A percentile compares a stretch with the other conserved stretches of the same genome.
These are phyloP conservation scores for Aureobasidium sp. DNA, from an alignment of 2,329 filamentous ascomycete species.

Conservation along the genomic window DNA sequence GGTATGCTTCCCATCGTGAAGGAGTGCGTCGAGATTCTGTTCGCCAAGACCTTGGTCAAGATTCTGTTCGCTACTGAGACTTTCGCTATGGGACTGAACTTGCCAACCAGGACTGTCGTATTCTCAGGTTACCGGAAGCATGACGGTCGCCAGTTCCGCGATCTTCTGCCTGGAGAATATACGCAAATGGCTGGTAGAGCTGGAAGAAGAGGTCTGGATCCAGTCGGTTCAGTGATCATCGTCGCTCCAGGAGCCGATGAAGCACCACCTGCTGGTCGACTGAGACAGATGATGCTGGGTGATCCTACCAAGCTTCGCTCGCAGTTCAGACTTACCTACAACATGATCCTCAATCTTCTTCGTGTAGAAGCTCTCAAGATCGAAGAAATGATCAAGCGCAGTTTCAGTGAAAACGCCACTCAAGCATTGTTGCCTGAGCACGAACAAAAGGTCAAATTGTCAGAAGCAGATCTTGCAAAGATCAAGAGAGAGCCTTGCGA, in stretches of 20 bases:
- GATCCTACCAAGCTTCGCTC: constrained; percentile 92
- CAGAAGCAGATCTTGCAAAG: constrained; percentile 84
- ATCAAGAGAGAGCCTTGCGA: constrained; percentile 78
- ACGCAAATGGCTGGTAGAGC: constrained; percentile 98
- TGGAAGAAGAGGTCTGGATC: constrained; percentile 83
- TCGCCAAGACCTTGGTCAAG: constrained; percentile 91
- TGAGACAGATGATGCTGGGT: constrained; percentile 91
- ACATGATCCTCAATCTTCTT: constrained; percentile 96
- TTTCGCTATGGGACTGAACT: constrained; percentile 95
- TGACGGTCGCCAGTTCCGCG: constrained; percentile 84
- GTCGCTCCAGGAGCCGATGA: constrained; percentile 74
- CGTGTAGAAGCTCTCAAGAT: constrained; percentile 96
- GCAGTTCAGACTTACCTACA: constrained; percentile 95
- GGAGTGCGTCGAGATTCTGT: constrained; percentile 93
- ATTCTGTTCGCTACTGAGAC: constrained; percentile 97
- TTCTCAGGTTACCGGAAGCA: constrained; percentile 97
- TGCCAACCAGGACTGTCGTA: constrained; percentile 91
- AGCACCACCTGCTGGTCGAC: constrained; percentile 72
- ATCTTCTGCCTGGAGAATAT: constrained; percentile 89
- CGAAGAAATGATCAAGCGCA: constrained; percentile 99
- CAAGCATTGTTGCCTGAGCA: constrained; percentile 91
- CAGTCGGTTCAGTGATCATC: constrained; percentile 89
- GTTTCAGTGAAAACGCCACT: constrained; percentile 96
- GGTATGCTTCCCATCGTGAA: constrained; percentile 94
- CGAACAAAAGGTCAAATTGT: constrained; percentile 86